Conservation (phyloP, 768 basidiomycete species). For the Panellus pusillus region DNA sequence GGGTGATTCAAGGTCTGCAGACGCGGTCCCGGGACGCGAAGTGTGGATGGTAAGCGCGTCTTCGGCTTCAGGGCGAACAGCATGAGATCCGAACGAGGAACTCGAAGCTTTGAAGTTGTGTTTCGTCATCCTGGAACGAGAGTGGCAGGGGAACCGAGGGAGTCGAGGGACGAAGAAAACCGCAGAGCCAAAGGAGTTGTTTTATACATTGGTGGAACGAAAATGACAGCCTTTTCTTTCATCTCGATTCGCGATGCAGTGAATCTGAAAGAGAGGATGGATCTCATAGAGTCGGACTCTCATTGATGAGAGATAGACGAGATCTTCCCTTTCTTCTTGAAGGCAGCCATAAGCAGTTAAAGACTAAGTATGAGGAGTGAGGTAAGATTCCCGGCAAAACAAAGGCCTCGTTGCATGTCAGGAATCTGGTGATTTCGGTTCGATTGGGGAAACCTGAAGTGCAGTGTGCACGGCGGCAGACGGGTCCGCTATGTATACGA, state of each 20-base stretch:
- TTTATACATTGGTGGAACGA: not conserved
- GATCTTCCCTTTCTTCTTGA: slow-evolving; percentile 26
- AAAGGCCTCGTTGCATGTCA: slow-evolving; percentile 14
- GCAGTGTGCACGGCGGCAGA: not conserved
- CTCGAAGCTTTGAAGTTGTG: slow-evolving; percentile 6
- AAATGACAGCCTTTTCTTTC: slow-evolving; percentile 2
- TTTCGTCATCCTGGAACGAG: not conserved
- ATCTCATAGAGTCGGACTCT: slow-evolving; percentile 8
- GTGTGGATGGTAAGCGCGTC: not conserved
- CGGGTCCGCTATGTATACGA: not conserved
- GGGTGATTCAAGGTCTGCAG: slow-evolving; percentile 1
- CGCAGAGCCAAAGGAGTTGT: not conserved
- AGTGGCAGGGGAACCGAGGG: not conserved
- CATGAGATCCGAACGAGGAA: slow-evolving; percentile 10
- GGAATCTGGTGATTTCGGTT: slow-evolving; percentile 5
- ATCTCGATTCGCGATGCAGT: slow-evolving; percentile 15
- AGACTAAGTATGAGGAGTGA: not conserved
- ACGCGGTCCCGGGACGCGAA: slow-evolving; percentile 5
- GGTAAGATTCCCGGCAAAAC: slow-evolving; percentile 9
- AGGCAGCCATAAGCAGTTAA: not conserved
- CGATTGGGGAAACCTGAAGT: not conserved
- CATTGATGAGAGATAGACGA: slow-evolving; percentile 39
- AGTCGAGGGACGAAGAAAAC: not conserved
- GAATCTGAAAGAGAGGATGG: slow-evolving; percentile 5
- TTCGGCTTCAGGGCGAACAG: not conserved